Percentiles rank a stretch among this genome's conserved stretches.
phyloP scores from a whole-genome alignment of 2,329 filamentous ascomycete genomes.

The Trichocomaceae sp. region DNA sequence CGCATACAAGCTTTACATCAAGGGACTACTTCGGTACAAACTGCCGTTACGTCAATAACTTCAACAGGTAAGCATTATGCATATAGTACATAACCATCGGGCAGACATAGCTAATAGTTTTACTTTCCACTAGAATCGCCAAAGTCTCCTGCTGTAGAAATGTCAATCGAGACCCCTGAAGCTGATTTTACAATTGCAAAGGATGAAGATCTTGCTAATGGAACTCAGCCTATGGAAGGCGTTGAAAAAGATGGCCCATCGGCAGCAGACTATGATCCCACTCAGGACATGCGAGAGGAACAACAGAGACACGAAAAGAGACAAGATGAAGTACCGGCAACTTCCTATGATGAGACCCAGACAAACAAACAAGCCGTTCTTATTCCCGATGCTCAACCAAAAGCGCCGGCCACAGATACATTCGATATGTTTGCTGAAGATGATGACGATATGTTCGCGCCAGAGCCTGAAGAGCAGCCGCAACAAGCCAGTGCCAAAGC shows the following conservation, averaged over 20 bases:
- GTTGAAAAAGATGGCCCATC: slow-evolving; percentile 67
- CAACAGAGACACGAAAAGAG: slow-evolving; percentile 62
- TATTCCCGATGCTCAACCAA: slow-evolving; percentile 33
- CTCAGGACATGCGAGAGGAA: slow-evolving; percentile 80
- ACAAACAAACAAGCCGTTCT: slow-evolving; percentile 48
- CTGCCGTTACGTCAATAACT: slow-evolving; percentile 41
- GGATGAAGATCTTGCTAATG: slow-evolving; percentile 62
- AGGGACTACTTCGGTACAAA: slow-evolving; percentile 48
- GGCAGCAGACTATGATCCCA: slow-evolving; percentile 90
- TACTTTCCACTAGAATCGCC: slow-evolving; percentile 5
- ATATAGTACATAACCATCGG: too few species aligned
- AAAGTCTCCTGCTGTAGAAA: slow-evolving; percentile 33
- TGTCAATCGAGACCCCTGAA: slow-evolving; percentile 43
- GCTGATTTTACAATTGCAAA: slow-evolving; percentile 57
- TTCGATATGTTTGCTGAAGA: slow-evolving; percentile 59
- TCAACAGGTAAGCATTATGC: neutral
- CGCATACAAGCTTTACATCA: slow-evolving; percentile 67
- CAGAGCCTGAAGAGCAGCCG: slow-evolving; percentile 50
- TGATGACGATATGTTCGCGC: slow-evolving; percentile 76
- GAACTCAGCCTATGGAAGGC: slow-evolving; percentile 29
- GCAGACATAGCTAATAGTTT: slow-evolving; percentile 38
- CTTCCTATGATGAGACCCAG: slow-evolving; percentile 54
- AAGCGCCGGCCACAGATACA: slow-evolving; percentile 45
- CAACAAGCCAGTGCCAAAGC: slow-evolving; percentile 42
- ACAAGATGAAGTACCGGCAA: slow-evolving; percentile 49